A percentile compares a stretch with the other conserved stretches of the same genome.
phyloP scores from a whole-genome alignment of 116 monocot genomes.

The Posidonia oceanica region DNA sequence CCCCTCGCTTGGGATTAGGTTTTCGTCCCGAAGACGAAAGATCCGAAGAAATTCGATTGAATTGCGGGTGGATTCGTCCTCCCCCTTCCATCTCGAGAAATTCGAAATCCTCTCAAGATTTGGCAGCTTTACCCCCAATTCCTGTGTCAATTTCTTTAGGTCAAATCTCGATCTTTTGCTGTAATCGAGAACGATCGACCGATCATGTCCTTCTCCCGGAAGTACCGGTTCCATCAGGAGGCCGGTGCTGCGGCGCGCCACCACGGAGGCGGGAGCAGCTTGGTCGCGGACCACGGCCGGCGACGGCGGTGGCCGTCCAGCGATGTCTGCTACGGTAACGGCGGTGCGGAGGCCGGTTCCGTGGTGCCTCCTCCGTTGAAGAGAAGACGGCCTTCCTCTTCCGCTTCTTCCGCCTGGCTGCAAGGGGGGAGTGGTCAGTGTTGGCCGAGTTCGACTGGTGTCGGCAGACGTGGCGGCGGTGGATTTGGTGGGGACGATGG shows the following conservation, averaged over 20 bases:
- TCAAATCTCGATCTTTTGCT: neutral
- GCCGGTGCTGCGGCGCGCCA: neutral
- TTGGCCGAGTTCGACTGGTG: neutral
- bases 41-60: neutral
- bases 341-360: neutral
- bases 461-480: neutral
- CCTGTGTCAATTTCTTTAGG: neutral
- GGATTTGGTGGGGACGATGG: neutral
- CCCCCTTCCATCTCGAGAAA: no score
- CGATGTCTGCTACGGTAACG: neutral
- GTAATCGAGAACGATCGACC: neutral
- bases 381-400: conserved; percentile 11
- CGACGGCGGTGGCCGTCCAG: neutral
- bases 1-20: neutral
- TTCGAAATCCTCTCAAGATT: neutral
- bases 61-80: neutral
- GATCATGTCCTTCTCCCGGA: conserved; percentile 6
- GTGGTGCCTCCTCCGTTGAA: conserved; percentile 14
- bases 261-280: neutral
- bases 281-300: neutral
- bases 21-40: conserved; percentile 1
- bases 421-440: neutral
- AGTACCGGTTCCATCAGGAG: neutral
- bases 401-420: conserved; percentile 7
- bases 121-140: neutral